These are phyloP conservation scores for Corynascus novoguineensis DNA, from an alignment of 495 filamentous ascomycete species.

Conservation along the genomic window DNA sequence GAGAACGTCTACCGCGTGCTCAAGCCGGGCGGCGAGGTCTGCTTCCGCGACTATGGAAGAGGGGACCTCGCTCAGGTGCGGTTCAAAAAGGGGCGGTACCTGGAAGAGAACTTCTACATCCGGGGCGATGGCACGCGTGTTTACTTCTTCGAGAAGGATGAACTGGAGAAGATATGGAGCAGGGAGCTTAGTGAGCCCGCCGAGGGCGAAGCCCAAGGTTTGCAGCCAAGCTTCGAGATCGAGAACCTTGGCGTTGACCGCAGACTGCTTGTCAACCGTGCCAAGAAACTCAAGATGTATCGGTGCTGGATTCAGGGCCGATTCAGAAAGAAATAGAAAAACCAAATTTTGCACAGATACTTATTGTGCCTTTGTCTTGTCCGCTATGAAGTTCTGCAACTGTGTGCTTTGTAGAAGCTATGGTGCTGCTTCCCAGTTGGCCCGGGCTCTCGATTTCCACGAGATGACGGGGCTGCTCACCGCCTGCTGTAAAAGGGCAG, in stretches of 20 bases:
- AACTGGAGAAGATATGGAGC: conserved; percentile 77
- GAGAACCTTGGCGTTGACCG: conserved; percentile 74
- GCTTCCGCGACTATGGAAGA: conserved; percentile 93
- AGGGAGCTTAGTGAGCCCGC: conserved; percentile 26
- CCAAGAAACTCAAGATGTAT: conserved; percentile 92
- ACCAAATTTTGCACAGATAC: neutral
- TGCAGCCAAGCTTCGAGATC: conserved; percentile 54
- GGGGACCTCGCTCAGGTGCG: conserved; percentile 94
- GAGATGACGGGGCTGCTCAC: conserved; percentile 1
- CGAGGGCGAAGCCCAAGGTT: conserved; percentile 25
- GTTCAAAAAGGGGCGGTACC: conserved; percentile 87
- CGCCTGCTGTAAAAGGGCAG: conserved; percentile 12
- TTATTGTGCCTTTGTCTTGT: neutral
- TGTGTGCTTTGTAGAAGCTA: neutral
- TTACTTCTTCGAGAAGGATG: conserved; percentile 89
- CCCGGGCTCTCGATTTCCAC: neutral
- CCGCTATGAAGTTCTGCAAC: neutral
- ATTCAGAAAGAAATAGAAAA: conserved; percentile 64
- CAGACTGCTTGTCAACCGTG: conserved; percentile 85
- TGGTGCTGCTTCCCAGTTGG: neutral
- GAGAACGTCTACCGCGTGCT: conserved; percentile 73
- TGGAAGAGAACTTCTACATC: conserved; percentile 96
- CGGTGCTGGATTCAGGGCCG: conserved; percentile 94
- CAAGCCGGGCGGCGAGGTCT: conserved; percentile 81
- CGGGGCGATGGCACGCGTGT: conserved; percentile 92